phyloP scores from a whole-genome alignment of 805 yeast species.

The Pichia ethanolica region DNA sequence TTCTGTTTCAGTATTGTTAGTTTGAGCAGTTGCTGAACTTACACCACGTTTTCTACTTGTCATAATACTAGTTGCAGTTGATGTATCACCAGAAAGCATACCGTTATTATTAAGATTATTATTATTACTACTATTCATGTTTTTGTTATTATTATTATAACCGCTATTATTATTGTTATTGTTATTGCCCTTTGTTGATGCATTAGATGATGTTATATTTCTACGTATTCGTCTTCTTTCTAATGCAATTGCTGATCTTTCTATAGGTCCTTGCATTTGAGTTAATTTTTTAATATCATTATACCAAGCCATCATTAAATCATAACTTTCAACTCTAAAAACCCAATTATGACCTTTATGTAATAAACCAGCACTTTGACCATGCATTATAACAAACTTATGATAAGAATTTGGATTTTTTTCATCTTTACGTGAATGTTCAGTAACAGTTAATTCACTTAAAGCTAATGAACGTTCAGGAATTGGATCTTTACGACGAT shows the following conservation, averaged over 20 bases:
- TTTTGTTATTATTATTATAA: too few species aligned
- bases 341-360: conserved; percentile 88
- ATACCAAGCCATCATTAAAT: conserved; percentile 78
- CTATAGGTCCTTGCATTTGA: conserved; percentile 48
- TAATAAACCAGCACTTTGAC: conserved; percentile 64
- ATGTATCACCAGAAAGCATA: conserved; percentile 19
- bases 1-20: conserved; percentile 12
- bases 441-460: conserved; percentile 74
- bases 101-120: neutral
- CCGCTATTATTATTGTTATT: too few species aligned
- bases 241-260: conserved; percentile 43
- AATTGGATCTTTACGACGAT: conserved; percentile 68
- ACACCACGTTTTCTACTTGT: conserved; percentile 13
- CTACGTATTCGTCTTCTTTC: conserved; percentile 23
- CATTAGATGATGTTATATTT: too few species aligned
- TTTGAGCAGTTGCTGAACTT: conserved; percentile 13
- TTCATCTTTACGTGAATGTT: conserved; percentile 70
- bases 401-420: conserved; percentile 44
- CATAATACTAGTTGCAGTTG: conserved; percentile 20
- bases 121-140: conserved; percentile 1
- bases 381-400: conserved; percentile 75
- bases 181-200: too few species aligned
- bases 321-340: conserved; percentile 82
- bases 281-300: conserved; percentile 67
- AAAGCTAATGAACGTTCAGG: conserved; percentile 81